Base-by-base conservation (phyloP, 2,329 filamentous ascomycete species). In the Colletotrichum echinochloae region DNA sequence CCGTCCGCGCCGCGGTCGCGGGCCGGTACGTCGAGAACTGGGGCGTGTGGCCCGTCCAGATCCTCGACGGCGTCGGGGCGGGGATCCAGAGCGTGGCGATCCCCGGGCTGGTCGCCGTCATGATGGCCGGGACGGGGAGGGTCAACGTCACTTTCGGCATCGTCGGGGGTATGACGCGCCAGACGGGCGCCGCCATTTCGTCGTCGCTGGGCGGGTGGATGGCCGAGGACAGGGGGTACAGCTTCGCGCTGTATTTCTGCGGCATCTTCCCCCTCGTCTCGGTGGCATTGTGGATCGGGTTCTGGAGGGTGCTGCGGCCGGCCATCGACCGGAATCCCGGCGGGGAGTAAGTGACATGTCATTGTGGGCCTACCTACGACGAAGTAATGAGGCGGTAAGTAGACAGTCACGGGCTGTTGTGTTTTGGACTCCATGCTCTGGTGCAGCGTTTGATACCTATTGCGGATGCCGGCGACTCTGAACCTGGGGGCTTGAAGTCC, bases 61-160 rank as follows among this genome's bases (percentile, higher is more conserved):
- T 70, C 16, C 63, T 70, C 41, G 67, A 70, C 7, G 67, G 67
- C 16, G 16, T 70, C 33, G 67, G 67, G n/a, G 63, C 67, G 6
- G 67, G 67, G 1, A 70, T 70, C 3, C 67, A 70, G 49, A 60
- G 67, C 28, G 67, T 70, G 7, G 67, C 67, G 3, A 70, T 70
- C 7, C 66, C 67, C 1, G 67, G 67, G 5, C 33, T 70, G 2
- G 1, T 70, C 18, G 67, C 63, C 35, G 67, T 61, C 5, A 66
- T 70, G 56, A 66, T 70, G 67, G 63, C 63, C 18, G 67, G 67
- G 0, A 70, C 28, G 9, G 67, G 67, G 2, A 35, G 49, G 3
- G 63, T 70, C 20, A 70, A 70, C 35, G 28, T 61, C 2, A 66
- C 67, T 5, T 60, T 70, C 9, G 51, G 67, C 9, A 44, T 70